Evolutionary conservation across 306 rosid genomes (phyloP).

Genomic region (Quercus variabilis): DNA sequence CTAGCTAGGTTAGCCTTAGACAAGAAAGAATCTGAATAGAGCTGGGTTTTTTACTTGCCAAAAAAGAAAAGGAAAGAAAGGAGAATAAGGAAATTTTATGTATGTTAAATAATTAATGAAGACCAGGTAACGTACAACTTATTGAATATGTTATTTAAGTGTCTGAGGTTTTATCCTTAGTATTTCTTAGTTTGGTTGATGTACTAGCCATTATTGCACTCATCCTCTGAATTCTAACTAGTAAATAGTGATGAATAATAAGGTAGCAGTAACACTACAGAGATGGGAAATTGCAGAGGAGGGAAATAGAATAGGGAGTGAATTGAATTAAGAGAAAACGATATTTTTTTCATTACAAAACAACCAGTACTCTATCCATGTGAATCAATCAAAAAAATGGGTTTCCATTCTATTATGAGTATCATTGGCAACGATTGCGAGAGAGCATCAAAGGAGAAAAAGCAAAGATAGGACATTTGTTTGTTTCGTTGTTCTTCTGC

Average conservation of each 20-base stretch:
- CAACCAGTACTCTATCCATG: conserved; percentile 6
- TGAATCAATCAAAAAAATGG: conserved; percentile 27
- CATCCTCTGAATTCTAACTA: neutral
- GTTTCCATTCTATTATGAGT: conserved; percentile 24
- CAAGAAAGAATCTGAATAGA: neutral
- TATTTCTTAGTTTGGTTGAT: conserved; percentile 23
- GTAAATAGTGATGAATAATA: neutral
- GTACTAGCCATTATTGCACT: conserved; percentile 14
- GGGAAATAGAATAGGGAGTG: neutral
- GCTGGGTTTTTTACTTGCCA: neutral
- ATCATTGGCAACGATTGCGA: conserved; percentile 7
- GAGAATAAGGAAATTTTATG: neutral
- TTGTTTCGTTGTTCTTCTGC: conserved; percentile 8
- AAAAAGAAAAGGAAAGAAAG: too few relatives aligned
- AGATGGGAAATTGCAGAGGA: neutral
- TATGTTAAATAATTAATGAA: neutral
- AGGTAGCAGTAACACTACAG: neutral
- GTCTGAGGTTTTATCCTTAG: conserved; percentile 11
- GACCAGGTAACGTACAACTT: neutral
- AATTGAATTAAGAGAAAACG: neutral
- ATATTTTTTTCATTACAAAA: neutral
- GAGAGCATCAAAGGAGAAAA: conserved; percentile 1
- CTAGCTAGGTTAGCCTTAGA: too few relatives aligned
- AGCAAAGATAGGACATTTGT: neutral
- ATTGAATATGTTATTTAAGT: conserved; percentile 7